A percentile compares a stretch with the other conserved stretches of the same genome.
Conservation (phyloP, 192 early-diverging fungal genomes). For the Diversispora eburnea region DNA sequence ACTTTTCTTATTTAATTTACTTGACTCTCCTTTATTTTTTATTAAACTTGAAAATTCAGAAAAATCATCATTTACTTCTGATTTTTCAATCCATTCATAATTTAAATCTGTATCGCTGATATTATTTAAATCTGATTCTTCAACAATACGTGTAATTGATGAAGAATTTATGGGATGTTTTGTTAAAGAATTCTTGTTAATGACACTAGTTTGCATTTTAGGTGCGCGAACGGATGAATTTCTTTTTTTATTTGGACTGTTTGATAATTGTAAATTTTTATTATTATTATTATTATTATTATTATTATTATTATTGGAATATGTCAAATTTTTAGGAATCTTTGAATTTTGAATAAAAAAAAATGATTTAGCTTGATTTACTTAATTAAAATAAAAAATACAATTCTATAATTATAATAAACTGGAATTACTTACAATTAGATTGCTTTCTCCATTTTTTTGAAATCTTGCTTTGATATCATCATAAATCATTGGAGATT, state of each 20-base stretch:
- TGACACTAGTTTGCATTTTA: background rate
- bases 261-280: background rate
- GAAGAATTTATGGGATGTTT: too few species aligned
- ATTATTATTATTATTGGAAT: background rate
- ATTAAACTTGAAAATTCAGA: too few species aligned
- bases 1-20: background rate
- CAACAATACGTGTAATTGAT: too few species aligned
- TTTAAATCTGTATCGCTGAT: too few species aligned
- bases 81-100: too few species aligned
- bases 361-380: background rate
- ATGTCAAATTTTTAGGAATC: background rate
- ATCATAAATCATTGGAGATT: background rate
- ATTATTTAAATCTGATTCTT: too few species aligned
- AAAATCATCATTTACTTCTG: too few species aligned
- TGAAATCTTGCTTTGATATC: slow-evolving; percentile 30
- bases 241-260: background rate
- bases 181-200: background rate
- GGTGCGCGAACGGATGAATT: background rate
- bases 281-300: background rate
- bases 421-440: background rate
- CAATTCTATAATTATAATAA: background rate
- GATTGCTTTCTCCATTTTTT: background rate
- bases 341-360: background rate
- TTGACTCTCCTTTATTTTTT: background rate
- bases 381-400: background rate